Evolutionary conservation across 805 yeast genomes (phyloP).

Genomic region (Pichia rugopelliculosa): DNA sequence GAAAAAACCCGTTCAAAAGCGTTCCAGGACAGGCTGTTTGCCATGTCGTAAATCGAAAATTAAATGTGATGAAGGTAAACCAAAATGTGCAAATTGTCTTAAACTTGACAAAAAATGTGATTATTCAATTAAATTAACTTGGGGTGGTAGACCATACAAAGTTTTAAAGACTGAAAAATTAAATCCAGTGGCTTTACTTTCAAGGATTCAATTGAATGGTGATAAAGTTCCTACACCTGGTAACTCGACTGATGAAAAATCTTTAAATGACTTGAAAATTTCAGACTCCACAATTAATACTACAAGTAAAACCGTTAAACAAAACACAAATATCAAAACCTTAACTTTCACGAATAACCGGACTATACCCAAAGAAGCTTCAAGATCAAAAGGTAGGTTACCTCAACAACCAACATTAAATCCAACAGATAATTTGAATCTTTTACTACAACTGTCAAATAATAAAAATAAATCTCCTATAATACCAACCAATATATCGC

Average conservation of each 20-base stretch:
- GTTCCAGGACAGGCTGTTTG: conserved; percentile 56
- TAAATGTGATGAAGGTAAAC: conserved; percentile 66
- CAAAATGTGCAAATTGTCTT: conserved; percentile 50
- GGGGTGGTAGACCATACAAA: conserved; percentile 72
- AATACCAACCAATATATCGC: not conserved
- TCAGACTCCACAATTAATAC: not conserved
- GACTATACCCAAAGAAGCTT: not conserved
- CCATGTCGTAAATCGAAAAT: conserved; percentile 54
- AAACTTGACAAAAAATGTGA: conserved; percentile 47
- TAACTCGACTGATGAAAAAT: not conserved
- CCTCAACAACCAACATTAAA: conserved; percentile 6
- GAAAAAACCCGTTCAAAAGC: conserved; percentile 20
- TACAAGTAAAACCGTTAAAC: not conserved
- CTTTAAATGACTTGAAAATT: not conserved
- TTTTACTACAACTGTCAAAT: conserved; percentile 8
- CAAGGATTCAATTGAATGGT: conserved; percentile 12
- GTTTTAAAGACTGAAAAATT: conserved; percentile 31
- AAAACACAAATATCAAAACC: not conserved
- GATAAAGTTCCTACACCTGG: not conserved
- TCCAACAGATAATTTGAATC: conserved; percentile 15
- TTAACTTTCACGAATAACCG: not conserved
- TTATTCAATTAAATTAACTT: conserved; percentile 52
- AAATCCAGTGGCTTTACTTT: conserved; percentile 22
- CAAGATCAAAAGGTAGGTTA: not conserved
- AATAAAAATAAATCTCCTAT: not conserved